These are phyloP conservation scores for Pleurotus eryngii DNA, from an alignment of 768 basidiomycete genomes.

Conservation along the genomic window DNA sequence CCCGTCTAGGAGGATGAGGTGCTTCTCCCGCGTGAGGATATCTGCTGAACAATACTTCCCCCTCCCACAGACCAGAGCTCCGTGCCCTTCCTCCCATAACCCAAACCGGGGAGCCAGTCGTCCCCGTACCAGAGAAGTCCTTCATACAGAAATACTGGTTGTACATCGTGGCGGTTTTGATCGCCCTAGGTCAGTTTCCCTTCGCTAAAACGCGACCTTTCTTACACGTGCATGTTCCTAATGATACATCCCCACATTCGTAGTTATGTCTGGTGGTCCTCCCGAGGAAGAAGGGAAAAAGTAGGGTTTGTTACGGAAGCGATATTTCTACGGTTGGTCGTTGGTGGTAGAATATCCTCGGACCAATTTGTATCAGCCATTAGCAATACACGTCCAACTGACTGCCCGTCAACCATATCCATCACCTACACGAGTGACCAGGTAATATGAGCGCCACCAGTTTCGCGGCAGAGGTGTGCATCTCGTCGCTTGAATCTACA, in stretches of 20 bases:
- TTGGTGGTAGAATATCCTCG: slow-evolving; percentile 1
- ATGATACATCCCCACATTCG: neutral
- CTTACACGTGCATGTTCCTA: neutral
- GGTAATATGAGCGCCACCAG: no score
- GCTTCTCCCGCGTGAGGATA: neutral
- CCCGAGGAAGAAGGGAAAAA: slow-evolving; percentile 3
- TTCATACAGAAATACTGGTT: slow-evolving; percentile 93
- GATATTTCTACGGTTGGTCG: neutral
- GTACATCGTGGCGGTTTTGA: slow-evolving; percentile 59
- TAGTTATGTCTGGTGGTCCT: slow-evolving; percentile 1
- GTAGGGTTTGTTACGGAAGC: neutral
- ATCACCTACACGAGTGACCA: neutral
- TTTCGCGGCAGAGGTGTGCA: no score
- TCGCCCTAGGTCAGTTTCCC: slow-evolving; percentile 50
- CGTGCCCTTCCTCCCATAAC: slow-evolving; percentile 65
- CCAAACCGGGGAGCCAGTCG: slow-evolving; percentile 51
- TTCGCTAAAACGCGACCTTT: neutral
- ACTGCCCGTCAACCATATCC: neutral
- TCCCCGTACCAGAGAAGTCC: slow-evolving; percentile 63
- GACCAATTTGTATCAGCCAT: neutral
- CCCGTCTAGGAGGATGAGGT: neutral
- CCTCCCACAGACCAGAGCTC: slow-evolving; percentile 55
- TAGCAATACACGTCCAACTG: neutral
- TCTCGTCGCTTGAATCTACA: slow-evolving; percentile 8
- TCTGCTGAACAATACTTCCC: slow-evolving; percentile 1